A percentile compares a stretch with the other conserved stretches of the same genome.
Conservation (phyloP, 2,329 filamentous ascomycete genomes). For the Aphanoascus verrucosus region DNA sequence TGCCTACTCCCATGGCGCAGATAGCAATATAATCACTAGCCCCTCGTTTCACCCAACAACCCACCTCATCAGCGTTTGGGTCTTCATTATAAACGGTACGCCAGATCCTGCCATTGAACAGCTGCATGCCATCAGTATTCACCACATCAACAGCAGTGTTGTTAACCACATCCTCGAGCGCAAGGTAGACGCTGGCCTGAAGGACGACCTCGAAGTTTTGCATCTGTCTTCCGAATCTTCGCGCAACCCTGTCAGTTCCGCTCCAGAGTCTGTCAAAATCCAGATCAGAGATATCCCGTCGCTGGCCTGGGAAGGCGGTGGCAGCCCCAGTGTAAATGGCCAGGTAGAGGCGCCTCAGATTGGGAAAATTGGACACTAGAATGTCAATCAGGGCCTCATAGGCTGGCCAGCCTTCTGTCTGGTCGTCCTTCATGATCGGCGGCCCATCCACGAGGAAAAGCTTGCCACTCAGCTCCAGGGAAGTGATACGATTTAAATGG, state of each 20-base stretch:
- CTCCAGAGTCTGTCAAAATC: constrained; percentile 7
- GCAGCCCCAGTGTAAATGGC: constrained; percentile 5
- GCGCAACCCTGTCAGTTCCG: background rate
- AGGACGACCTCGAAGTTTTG: background rate
- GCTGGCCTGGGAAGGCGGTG: constrained; percentile 5
- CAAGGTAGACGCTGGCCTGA: constrained; percentile 5
- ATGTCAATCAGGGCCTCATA: background rate
- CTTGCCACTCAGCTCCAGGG: constrained; percentile 3
- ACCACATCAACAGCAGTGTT: background rate
- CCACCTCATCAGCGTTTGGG: background rate
- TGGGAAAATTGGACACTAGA: background rate
- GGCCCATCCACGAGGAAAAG: constrained; percentile 6
- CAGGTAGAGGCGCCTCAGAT: background rate
- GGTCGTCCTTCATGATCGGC: background rate
- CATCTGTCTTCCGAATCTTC: constrained; percentile 1
- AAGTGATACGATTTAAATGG: background rate
- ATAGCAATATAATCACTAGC: constrained; percentile 3
- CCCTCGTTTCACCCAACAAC: constrained; percentile 1
- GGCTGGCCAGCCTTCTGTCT: constrained; percentile 1
- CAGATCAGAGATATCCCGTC: background rate
- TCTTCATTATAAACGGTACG: background rate
- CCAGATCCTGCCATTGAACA: background rate
- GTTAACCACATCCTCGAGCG: background rate
- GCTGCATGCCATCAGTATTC: background rate
- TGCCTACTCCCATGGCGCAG: background rate